Base-by-base conservation (phyloP, 495 filamentous ascomycete genomes). In the Lindgomyces ingoldianus region DNA sequence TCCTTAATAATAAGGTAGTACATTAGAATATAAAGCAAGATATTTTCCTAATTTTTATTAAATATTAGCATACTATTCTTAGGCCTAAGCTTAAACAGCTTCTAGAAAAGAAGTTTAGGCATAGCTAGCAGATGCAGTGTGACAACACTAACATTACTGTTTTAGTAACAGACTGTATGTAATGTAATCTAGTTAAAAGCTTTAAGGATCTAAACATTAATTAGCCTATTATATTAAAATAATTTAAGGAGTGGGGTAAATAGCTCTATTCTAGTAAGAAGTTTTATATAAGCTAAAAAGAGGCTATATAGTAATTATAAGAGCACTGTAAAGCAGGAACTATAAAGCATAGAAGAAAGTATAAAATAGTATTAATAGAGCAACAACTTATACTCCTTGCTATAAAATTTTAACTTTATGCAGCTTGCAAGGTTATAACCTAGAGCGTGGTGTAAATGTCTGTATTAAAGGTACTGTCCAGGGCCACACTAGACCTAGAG, bases 1-100 rank as follows among this genome's bases (percentile, higher is more conserved):
- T 54, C 49, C 27, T 77, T 10, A 75, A 77, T 25, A 74, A 77
- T 44, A 67, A 67, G 61, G 58, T 63, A 49, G 49, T 77, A 29
- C 49, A 62, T 3, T 72, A 70, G 56, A 72, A 76, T 56, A 79
- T 67, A 60, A 70, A 77, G 68, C 55, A 6, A 39, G 33, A 39
- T 14, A 6, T 39, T 39, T 6, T 39, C 6, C 33, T 39, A 39
- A 6, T 14, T 6, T 14, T 14, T 39, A 39, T 6, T 6, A 6
- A 39, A 6, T 39, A 39, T 14, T 39, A 39, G 33, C 14, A 6
- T 14, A 6, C 14, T 6, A 6, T 39, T 14, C 33, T 39, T 6
- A 6, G 14, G 33, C 6, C 6, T 39, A 39, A 39, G 33, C 33
- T 39, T 39, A 14, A 39, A 39, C 6, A 39, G 14, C 33, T 39